These are phyloP conservation scores for Fusarium zealandicum DNA, from an alignment of 2,329 filamentous ascomycete species.

Conservation along the genomic window DNA sequence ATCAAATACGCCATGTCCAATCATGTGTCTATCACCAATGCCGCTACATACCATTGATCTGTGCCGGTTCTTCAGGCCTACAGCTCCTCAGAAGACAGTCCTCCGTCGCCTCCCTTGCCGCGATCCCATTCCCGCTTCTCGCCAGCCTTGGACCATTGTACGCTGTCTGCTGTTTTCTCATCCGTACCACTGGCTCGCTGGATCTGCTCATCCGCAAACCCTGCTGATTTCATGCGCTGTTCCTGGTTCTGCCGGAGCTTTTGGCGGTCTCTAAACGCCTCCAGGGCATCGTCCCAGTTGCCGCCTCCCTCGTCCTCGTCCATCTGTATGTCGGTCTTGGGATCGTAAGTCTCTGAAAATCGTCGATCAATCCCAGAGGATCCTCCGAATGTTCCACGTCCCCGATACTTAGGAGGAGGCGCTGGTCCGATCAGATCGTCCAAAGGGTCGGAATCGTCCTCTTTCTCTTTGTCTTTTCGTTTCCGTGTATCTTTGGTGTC, in stretches of 20 bases:
- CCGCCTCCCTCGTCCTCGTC: slow-evolving; percentile 59
- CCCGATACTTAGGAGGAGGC: slow-evolving; percentile 63
- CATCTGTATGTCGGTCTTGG: slow-evolving; percentile 61
- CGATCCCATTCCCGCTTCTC: slow-evolving; percentile 69
- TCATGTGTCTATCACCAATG: slow-evolving; percentile 14
- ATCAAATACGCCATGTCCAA: slow-evolving; percentile 20
- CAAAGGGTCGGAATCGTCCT: slow-evolving; percentile 69
- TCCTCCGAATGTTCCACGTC: slow-evolving; percentile 70
- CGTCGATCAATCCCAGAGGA: slow-evolving; percentile 78
- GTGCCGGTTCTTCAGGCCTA: slow-evolving; percentile 9
- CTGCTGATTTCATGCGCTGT: slow-evolving; percentile 76
- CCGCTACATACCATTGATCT: slow-evolving; percentile 3
- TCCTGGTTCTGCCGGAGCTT: slow-evolving; percentile 79
- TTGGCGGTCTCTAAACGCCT: slow-evolving; percentile 80
- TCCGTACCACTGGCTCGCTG: slow-evolving; percentile 64
- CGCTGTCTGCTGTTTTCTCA: slow-evolving; percentile 67
- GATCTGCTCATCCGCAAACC: slow-evolving; percentile 79
- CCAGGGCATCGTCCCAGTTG: slow-evolving; percentile 82
- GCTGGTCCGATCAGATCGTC: slow-evolving; percentile 80
- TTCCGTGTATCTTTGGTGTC: slow-evolving; percentile 22
- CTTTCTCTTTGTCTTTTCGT: slow-evolving; percentile 18
- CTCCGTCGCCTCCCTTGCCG: slow-evolving; percentile 52
- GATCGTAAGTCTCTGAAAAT: slow-evolving; percentile 73
- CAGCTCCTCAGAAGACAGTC: slow-evolving; percentile 13
- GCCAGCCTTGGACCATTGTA: slow-evolving; percentile 75